phyloP scores from a whole-genome alignment of 352 stramenopile species.

The Thraustochytrium sp. region DNA sequence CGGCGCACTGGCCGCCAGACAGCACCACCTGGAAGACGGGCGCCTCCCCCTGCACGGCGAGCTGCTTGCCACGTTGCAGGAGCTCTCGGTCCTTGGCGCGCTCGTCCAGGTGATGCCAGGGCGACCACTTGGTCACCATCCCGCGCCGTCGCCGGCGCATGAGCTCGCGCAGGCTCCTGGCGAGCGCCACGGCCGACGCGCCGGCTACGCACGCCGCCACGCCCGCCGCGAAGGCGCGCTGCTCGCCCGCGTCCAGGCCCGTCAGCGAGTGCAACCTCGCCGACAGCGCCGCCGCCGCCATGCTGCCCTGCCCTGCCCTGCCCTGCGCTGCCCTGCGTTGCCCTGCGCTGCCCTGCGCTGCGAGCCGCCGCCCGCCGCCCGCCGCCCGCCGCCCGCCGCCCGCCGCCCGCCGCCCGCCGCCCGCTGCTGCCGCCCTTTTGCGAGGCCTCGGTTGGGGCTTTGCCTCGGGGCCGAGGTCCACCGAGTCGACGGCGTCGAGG shows the following conservation, averaged over 20 bases:
- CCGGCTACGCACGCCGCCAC: background rate
- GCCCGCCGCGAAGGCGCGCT: conserved; percentile 13
- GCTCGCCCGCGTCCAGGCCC: background rate
- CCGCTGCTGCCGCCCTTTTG: too few species aligned
- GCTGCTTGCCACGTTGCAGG: background rate
- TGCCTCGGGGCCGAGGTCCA: too few species aligned
- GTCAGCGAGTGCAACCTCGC: background rate
- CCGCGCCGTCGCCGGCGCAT: background rate
- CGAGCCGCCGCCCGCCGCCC: too few species aligned
- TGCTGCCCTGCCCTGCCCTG: too few species aligned
- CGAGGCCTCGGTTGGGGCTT: too few species aligned
- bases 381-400: too few species aligned
- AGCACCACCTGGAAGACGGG: conserved; percentile 46
- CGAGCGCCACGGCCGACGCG: background rate
- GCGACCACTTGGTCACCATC: background rate
- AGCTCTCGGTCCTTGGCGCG: background rate
- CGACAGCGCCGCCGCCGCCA: background rate
- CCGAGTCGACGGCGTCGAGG: too few species aligned
- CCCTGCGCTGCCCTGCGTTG: too few species aligned
- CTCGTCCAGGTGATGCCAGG: conserved; percentile 35
- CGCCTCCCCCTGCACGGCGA: background rate
- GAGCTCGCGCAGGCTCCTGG: background rate
- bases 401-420: too few species aligned
- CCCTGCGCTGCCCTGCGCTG: too few species aligned
- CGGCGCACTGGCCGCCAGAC: conserved; percentile 44